phyloP scores from a whole-genome alignment of 2,329 filamentous ascomycete species.

The Colletotrichum trifolii region DNA sequence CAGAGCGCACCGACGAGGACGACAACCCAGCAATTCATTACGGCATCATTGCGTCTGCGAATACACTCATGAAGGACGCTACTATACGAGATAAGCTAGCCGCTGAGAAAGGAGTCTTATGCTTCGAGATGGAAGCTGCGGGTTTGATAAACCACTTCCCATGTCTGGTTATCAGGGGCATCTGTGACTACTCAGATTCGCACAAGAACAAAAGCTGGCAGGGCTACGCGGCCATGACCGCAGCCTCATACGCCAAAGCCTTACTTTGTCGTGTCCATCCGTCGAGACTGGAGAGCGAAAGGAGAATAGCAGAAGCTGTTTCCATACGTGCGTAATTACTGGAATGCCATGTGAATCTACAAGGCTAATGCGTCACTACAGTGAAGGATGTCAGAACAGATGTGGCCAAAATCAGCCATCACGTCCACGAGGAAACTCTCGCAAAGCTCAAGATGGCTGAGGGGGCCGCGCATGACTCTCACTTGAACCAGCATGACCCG shows the following conservation, averaged over 20 bases:
- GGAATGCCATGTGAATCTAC: no score
- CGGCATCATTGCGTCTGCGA: slow-evolving; percentile 44
- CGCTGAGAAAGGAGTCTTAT: slow-evolving; percentile 22
- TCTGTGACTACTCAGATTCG: slow-evolving; percentile 54
- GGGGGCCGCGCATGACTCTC: background rate
- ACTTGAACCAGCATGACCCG: background rate
- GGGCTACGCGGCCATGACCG: slow-evolving; percentile 47
- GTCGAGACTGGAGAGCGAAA: slow-evolving; percentile 33
- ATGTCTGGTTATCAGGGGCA: slow-evolving; percentile 51
- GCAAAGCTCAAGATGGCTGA: background rate
- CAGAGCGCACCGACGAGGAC: background rate
- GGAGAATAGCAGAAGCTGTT: slow-evolving; percentile 10
- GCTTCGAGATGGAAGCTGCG: slow-evolving; percentile 48
- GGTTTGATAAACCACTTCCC: slow-evolving; percentile 43
- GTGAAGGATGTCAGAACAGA: no score
- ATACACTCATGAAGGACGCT: slow-evolving; percentile 50
- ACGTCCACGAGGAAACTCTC: no score
- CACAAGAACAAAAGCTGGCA: slow-evolving; percentile 53
- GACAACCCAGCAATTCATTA: slow-evolving; percentile 37
- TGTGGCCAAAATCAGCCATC: no score
- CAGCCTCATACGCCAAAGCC: slow-evolving; percentile 43
- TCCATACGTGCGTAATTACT: background rate
- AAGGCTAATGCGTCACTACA: no score
- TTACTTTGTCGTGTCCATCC: slow-evolving; percentile 32
- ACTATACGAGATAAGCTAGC: slow-evolving; percentile 43